A percentile compares a stretch with the other conserved stretches of the same genome.
These are phyloP conservation scores for Botryosphaeria dothidea DNA, from an alignment of 2,329 filamentous ascomycete species.

Conservation along the genomic window DNA sequence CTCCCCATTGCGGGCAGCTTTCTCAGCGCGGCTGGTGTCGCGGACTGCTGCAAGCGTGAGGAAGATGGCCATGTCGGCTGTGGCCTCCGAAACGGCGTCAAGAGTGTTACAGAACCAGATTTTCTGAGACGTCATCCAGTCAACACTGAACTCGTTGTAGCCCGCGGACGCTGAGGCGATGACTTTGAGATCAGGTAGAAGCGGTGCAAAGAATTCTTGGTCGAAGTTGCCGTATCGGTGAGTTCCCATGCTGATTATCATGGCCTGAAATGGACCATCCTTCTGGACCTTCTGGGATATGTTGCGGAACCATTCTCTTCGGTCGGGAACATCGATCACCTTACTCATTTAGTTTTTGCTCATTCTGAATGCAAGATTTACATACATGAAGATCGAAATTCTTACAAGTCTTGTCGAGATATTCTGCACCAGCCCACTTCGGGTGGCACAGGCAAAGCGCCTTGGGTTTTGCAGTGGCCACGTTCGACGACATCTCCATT, in stretches of 20 bases:
- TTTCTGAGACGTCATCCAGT: constrained; percentile 42
- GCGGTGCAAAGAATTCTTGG: constrained; percentile 41
- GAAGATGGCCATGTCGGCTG: constrained; percentile 52
- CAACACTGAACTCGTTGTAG: constrained; percentile 50
- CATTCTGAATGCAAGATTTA: too few relatives aligned
- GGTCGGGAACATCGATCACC: background rate
- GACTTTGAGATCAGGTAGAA: constrained; percentile 47
- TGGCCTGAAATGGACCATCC: constrained; percentile 47
- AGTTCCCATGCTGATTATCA: constrained; percentile 53
- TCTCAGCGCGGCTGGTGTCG: constrained; percentile 45
- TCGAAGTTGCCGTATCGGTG: constrained; percentile 53
- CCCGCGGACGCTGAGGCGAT: constrained; percentile 51
- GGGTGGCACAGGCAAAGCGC: background rate
- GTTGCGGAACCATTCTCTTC: background rate
- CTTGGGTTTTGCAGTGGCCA: background rate
- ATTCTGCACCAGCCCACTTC: background rate
- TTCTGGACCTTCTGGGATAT: background rate
- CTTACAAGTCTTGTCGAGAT: background rate
- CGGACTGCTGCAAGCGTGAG: constrained; percentile 49
- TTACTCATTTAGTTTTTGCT: background rate
- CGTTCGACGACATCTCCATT: background rate
- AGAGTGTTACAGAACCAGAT: constrained; percentile 58
- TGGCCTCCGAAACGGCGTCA: constrained; percentile 56
- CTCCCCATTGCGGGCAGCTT: constrained; percentile 38
- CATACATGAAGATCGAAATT: background rate